Conservation (phyloP, 208 protist species). For the Vickermania spadyakhi region DNA sequence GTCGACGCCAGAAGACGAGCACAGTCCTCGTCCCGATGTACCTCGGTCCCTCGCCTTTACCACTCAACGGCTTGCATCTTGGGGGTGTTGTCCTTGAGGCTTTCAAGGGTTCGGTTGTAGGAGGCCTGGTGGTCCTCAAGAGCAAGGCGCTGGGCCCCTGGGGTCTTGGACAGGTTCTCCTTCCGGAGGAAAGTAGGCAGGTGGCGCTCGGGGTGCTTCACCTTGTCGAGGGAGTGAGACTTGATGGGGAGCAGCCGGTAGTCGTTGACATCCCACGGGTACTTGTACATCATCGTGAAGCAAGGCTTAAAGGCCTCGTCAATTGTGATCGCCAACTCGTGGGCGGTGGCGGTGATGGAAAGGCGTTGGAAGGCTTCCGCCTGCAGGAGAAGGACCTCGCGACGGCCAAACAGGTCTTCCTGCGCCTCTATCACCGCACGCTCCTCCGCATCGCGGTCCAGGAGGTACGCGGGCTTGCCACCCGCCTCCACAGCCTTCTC, state of each 20-base stretch:
- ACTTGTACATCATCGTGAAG: conserved; percentile 3
- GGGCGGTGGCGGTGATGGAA: background rate
- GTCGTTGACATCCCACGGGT: conserved; percentile 3
- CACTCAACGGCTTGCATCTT: too few species aligned
- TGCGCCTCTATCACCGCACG: background rate
- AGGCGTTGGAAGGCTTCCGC: conserved; percentile 4
- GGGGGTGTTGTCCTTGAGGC: background rate
- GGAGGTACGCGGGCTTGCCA: background rate
- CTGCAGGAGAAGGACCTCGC: conserved; percentile 1
- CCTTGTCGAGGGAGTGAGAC: background rate
- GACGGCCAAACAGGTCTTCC: conserved; percentile 4
- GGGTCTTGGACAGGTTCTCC: background rate
- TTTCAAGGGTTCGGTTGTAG: conserved; percentile 1
- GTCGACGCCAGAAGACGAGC: too few species aligned
- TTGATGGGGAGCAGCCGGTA: background rate
- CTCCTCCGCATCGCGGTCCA: background rate
- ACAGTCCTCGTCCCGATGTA: too few species aligned
- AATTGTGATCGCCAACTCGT: conserved; percentile 3
- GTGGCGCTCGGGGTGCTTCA: conserved; percentile 1
- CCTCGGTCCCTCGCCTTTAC: too few species aligned
- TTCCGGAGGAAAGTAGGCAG: background rate
- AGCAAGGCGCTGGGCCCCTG: background rate
- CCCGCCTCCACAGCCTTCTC: background rate
- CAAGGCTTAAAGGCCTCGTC: background rate
- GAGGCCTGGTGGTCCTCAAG: background rate